Conservation (phyloP, 73 alveolate species). For the Paramecium sexaurelia region DNA sequence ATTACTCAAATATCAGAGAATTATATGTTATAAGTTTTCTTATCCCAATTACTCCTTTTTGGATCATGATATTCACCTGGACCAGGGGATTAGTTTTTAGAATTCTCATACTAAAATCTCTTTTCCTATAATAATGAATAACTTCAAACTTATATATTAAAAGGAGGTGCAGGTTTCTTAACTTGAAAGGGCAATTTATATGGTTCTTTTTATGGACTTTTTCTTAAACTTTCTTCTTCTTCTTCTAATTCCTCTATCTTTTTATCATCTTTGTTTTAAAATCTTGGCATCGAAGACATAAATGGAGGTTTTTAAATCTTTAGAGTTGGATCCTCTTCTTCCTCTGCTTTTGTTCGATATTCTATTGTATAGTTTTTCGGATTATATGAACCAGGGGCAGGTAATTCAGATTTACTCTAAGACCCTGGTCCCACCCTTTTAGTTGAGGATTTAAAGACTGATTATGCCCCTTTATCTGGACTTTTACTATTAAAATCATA, state of each 20-base stretch:
- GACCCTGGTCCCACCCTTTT: neutral
- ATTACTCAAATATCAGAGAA: conserved; percentile 61
- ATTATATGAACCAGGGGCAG: conserved; percentile 50
- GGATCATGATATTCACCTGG: conserved; percentile 67
- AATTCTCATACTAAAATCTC: conserved; percentile 42
- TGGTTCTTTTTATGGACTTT: neutral
- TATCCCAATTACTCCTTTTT: conserved; percentile 56
- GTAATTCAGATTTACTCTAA: neutral
- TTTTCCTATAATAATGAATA: conserved; percentile 42
- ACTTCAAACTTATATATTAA: neutral
- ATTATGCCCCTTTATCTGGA: neutral
- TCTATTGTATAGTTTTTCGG: conserved; percentile 19
- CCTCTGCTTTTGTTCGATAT: neutral
- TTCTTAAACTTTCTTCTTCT: neutral
- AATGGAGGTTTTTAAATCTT: conserved; percentile 56
- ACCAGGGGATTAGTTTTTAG: conserved; percentile 42
- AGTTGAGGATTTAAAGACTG: conserved; percentile 35
- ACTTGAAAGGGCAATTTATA: neutral
- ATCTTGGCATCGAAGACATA: conserved; percentile 51
- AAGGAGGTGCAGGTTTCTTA: conserved; percentile 7
- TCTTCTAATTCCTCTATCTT: conserved; percentile 22
- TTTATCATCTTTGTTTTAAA: neutral
- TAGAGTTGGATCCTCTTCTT: neutral
- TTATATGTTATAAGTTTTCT: conserved; percentile 62
- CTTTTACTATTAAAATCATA: neutral